Conservation (phyloP, 2,329 filamentous ascomycete genomes). For the Monilinia polystroma region DNA sequence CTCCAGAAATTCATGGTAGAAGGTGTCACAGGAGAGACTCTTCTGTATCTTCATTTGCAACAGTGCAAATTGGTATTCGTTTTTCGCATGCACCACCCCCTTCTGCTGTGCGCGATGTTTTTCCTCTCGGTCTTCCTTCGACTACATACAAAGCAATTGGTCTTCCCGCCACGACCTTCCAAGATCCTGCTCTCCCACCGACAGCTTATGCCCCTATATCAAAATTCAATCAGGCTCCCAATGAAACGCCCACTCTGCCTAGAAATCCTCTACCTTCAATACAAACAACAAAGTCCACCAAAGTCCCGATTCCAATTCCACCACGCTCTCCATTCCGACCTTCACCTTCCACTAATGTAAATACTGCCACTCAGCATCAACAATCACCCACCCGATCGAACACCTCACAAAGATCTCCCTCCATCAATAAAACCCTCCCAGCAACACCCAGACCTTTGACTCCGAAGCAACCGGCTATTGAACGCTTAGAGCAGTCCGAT, state of each 20-base stretch:
- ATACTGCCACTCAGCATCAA: conserved; percentile 16
- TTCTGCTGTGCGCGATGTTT: conserved; percentile 22
- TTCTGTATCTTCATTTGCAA: conserved; percentile 64
- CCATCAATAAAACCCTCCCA: conserved; percentile 30
- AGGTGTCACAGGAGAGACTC: conserved; percentile 50
- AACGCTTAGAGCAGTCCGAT: conserved; percentile 38
- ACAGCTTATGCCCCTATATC: conserved; percentile 9
- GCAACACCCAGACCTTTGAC: conserved; percentile 27
- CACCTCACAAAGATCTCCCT: not conserved
- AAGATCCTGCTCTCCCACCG: not conserved
- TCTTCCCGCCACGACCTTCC: not conserved
- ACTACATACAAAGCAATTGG: conserved; percentile 41
- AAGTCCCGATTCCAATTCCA: conserved; percentile 18
- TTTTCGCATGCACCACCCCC: conserved; percentile 53
- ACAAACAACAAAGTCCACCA: conserved; percentile 17
- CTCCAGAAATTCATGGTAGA: conserved; percentile 30
- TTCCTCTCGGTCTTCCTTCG: conserved; percentile 37
- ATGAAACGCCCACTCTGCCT: conserved; percentile 7
- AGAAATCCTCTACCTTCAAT: conserved; percentile 17
- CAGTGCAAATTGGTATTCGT: conserved; percentile 69
- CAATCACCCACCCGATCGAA: conserved; percentile 18
- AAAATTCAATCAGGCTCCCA: not conserved
- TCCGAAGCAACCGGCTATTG: conserved; percentile 29
- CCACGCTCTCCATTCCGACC: conserved; percentile 20
- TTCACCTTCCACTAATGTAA: conserved; percentile 21